These are phyloP conservation scores for Debaryomyces fabryi DNA, from an alignment of 1,139 yeast genomes.

Conservation along the genomic window DNA sequence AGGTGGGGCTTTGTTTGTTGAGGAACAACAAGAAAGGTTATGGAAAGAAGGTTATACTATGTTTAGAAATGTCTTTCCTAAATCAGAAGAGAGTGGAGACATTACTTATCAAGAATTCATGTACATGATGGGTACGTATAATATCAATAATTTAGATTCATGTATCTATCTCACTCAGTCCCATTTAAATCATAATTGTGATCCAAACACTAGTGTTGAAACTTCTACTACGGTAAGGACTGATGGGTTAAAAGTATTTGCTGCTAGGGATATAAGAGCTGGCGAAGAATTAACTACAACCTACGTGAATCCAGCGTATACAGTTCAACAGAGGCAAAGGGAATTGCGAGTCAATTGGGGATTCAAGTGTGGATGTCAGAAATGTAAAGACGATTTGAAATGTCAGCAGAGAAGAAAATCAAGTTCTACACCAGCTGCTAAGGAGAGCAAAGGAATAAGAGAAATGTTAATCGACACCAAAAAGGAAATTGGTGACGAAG, in stretches of 20 bases:
- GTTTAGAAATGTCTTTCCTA: constrained; percentile 55
- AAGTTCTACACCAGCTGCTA: constrained; percentile 20
- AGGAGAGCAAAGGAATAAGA: constrained; percentile 41
- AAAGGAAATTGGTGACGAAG: constrained; percentile 40
- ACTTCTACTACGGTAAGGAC: constrained; percentile 47
- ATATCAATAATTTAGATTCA: constrained; percentile 71
- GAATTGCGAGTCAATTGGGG: constrained; percentile 83
- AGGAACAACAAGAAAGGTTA: constrained; percentile 59
- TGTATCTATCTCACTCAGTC: constrained; percentile 65
- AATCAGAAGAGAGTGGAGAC: constrained; percentile 25
- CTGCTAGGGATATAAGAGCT: constrained; percentile 57
- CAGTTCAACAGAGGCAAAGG: constrained; percentile 64
- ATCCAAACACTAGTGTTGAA: constrained; percentile 66
- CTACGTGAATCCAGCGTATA: constrained; percentile 70
- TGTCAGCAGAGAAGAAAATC: constrained; percentile 42
- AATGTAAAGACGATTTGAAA: constrained; percentile 63
- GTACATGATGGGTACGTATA: constrained; percentile 68
- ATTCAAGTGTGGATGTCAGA: constrained; percentile 67
- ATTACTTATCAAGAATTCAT: constrained; percentile 59
- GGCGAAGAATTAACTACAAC: constrained; percentile 73
- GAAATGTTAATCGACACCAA: constrained; percentile 46
- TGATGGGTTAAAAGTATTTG: constrained; percentile 60
- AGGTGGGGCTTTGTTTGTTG: constrained; percentile 54
- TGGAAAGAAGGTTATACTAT: constrained; percentile 61
- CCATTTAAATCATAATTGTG: constrained; percentile 77